Conservation (phyloP, 768 basidiomycete genomes). For the Pisolithus orientalis region DNA sequence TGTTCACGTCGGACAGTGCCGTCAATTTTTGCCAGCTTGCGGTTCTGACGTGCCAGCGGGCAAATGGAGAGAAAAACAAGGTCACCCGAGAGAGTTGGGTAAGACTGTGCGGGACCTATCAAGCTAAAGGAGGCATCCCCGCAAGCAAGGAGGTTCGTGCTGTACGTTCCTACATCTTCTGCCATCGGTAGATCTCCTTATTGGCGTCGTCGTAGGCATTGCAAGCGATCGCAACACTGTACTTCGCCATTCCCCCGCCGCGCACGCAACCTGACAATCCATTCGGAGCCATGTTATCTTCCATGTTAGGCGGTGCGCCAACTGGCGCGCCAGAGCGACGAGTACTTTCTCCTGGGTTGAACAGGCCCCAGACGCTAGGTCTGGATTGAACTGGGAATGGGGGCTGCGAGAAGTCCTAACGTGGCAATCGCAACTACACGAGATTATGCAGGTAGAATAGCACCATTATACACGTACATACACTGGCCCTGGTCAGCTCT, state of each 20-base stretch:
- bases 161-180: conserved; percentile 36
- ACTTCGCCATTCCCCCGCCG: conserved; percentile 85
- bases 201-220: conserved; percentile 42
- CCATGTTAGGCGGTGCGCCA: conserved; percentile 72
- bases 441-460: too few species aligned
- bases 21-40: conserved; percentile 92
- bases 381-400: conserved; percentile 16
- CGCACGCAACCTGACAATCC: conserved; percentile 68
- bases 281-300: conserved; percentile 83
- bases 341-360: conserved; percentile 21
- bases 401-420: too few species aligned
- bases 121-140: conserved; percentile 59
- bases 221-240: conserved; percentile 62
- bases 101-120: conserved; percentile 77
- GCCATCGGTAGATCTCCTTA: neutral
- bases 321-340: conserved; percentile 24
- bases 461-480: neutral
- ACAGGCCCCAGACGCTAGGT: conserved; percentile 18
- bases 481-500: neutral
- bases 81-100: conserved; percentile 79
- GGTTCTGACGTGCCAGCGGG: conserved; percentile 81
- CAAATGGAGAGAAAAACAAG: conserved; percentile 73
- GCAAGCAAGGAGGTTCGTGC: conserved; percentile 55
- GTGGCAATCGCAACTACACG: too few species aligned
- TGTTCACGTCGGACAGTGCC: conserved; percentile 65